Evolutionary conservation across 2,329 filamentous ascomycete species (phyloP).

Genomic region (Fusarium clavum): DNA sequence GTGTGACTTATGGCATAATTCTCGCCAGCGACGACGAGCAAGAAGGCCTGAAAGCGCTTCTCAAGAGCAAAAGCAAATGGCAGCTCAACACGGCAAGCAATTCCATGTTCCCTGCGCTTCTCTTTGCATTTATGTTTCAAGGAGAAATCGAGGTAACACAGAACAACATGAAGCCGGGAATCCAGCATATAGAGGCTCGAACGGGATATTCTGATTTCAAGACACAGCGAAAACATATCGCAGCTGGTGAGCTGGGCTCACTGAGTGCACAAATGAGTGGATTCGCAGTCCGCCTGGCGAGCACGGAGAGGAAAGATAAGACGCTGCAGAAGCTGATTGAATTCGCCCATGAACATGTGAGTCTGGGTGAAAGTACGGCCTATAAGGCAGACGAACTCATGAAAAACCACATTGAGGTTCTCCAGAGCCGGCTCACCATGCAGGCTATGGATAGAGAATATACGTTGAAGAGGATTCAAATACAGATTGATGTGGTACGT

Average conservation of each 20-base stretch:
- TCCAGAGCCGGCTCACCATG: slow-evolving; percentile 51
- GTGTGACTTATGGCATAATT: slow-evolving; percentile 50
- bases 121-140: slow-evolving; percentile 51
- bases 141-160: slow-evolving; percentile 51
- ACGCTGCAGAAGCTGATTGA: slow-evolving; percentile 50
- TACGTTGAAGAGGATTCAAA: slow-evolving; percentile 52
- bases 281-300: slow-evolving; percentile 53
- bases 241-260: slow-evolving; percentile 47
- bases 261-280: slow-evolving; percentile 52
- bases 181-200: slow-evolving; percentile 51
- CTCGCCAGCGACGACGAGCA: slow-evolving; percentile 47
- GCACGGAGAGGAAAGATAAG: slow-evolving; percentile 52
- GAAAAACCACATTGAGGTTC: slow-evolving; percentile 45
- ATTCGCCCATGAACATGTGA: slow-evolving; percentile 44
- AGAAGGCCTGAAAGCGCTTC: slow-evolving; percentile 32
- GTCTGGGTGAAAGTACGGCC: neutral
- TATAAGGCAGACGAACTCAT: slow-evolving; percentile 40
- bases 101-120: slow-evolving; percentile 52
- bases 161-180: slow-evolving; percentile 47
- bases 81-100: slow-evolving; percentile 42
- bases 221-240: slow-evolving; percentile 44
- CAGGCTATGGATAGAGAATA: slow-evolving; percentile 53
- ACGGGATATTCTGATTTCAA: slow-evolving; percentile 53
- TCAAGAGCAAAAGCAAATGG: slow-evolving; percentile 48
- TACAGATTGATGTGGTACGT: slow-evolving; percentile 56